These are phyloP conservation scores for Thyridium curvatum DNA, from an alignment of 2,329 filamentous ascomycete genomes.

Conservation along the genomic window DNA sequence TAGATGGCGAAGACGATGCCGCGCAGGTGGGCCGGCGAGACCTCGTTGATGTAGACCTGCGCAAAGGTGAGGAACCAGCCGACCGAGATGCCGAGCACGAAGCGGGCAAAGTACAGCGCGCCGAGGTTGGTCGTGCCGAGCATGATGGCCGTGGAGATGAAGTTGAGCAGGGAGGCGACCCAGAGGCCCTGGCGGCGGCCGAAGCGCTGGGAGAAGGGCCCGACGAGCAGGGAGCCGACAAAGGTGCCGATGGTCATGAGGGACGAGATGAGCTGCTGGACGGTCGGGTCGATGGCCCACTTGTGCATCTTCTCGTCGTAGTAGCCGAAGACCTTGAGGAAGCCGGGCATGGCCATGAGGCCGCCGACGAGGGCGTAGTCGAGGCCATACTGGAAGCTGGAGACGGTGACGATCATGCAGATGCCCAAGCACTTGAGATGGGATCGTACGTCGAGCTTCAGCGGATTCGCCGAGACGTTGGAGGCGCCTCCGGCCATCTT, in stretches of 20 bases:
- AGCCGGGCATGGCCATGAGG: constrained; percentile 26
- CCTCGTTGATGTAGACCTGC: constrained; percentile 29
- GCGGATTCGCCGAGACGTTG: constrained; percentile 17
- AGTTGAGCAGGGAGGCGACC: constrained; percentile 18
- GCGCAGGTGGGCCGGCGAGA: constrained; percentile 25
- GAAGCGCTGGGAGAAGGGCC: constrained; percentile 18
- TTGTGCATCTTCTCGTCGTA: constrained; percentile 12
- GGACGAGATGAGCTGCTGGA: constrained; percentile 26
- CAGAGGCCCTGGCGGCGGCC: constrained; percentile 19
- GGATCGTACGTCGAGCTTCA: constrained; percentile 19
- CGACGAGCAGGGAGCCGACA: constrained; percentile 20
- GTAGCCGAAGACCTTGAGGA: constrained; percentile 25
- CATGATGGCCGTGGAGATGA: constrained; percentile 20
- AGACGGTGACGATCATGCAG: constrained; percentile 20
- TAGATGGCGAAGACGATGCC: constrained; percentile 26
- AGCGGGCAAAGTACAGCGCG: constrained; percentile 20
- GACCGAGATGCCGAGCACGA: constrained; percentile 24
- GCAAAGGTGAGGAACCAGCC: constrained; percentile 28
- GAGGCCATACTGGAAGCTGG: constrained; percentile 26
- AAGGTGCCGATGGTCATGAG: constrained; percentile 27
- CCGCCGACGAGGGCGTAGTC: constrained; percentile 26
- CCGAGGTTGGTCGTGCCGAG: constrained; percentile 19
- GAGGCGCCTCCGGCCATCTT: constrained; percentile 2
- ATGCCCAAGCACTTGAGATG: constrained; percentile 19
- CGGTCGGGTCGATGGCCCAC: constrained; percentile 25